phyloP scores from a whole-genome alignment of 202 grass and related monocot species.

The Schoenoplectus triqueter region DNA sequence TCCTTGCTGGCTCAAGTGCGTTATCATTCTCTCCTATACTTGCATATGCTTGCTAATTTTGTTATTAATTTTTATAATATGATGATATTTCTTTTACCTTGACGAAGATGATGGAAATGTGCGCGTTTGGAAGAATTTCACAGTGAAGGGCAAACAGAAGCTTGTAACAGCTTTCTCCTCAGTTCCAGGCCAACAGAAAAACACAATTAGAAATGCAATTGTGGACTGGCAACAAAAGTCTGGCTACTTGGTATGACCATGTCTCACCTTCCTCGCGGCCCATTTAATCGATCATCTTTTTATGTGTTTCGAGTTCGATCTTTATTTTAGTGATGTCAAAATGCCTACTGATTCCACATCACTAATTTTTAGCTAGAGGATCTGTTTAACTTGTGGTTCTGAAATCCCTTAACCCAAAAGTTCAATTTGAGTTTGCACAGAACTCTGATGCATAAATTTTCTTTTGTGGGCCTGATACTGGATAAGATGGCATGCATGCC shows the following conservation, averaged over 20 bases:
- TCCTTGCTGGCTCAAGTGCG: slow-evolving; percentile 90
- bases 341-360: slow-evolving; percentile 12
- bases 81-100: slow-evolving; percentile 35
- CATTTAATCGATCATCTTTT: slow-evolving; percentile 2
- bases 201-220: slow-evolving; percentile 59
- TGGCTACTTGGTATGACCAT: slow-evolving; percentile 79
- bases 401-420: background rate
- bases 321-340: slow-evolving; percentile 14
- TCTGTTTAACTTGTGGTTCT: background rate
- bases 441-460: background rate
- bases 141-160: slow-evolving; percentile 70
- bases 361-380: background rate
- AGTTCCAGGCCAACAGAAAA: slow-evolving; percentile 60
- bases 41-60: slow-evolving; percentile 10
- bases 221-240: slow-evolving; percentile 97
- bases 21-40: slow-evolving; percentile 17
- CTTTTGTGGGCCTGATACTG: background rate
- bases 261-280: slow-evolving; percentile 10
- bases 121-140: slow-evolving; percentile 91
- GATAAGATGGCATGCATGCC: background rate
- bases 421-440: background rate
- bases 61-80: slow-evolving; percentile 32
- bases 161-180: slow-evolving; percentile 97
- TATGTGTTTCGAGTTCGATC: background rate
- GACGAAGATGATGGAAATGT: slow-evolving; percentile 93